Evolutionary conservation across 176 grass and related monocot genomes (phyloP).

Genomic region (Cocos nucifera): DNA sequence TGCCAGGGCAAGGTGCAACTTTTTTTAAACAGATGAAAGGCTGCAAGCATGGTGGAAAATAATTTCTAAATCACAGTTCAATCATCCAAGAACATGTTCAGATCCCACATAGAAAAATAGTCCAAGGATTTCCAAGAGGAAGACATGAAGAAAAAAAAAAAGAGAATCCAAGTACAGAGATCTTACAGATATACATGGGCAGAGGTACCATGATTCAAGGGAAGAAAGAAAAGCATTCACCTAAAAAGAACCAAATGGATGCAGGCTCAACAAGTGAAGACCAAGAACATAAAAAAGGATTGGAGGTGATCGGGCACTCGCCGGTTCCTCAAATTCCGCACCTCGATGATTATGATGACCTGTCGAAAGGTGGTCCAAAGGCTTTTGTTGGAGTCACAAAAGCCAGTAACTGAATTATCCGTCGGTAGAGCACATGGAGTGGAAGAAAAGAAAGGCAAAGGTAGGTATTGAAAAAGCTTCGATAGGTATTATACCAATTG

Average conservation of each 20-base stretch:
- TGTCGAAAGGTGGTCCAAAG: not conserved
- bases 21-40: conserved; percentile 3
- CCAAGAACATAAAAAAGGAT: not conserved
- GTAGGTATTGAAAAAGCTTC: too few species aligned
- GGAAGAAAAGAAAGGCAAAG: too few species aligned
- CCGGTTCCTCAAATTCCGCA: not conserved
- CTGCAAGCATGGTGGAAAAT: conserved; percentile 3
- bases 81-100: not conserved
- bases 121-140: not conserved
- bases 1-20: not conserved
- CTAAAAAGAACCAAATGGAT: conserved; percentile 18
- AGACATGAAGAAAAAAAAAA: not conserved
- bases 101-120: not conserved
- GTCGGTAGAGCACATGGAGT: not conserved
- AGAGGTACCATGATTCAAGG: conserved; percentile 15
- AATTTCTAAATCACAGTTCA: conserved; percentile 7
- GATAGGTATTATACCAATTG: not conserved
- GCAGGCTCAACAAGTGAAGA: not conserved
- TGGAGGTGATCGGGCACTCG: not conserved
- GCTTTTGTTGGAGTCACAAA: not conserved
- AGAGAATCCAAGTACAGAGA: not conserved
- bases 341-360: conserved; percentile 9
- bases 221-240: conserved; percentile 4
- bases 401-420: conserved; percentile 7
- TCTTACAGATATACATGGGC: not conserved